Evolutionary conservation across 179 eudicot species (phyloP), one percentile per base, ranked within the genome.

Genomic region (Nepenthes alata): DNA sequence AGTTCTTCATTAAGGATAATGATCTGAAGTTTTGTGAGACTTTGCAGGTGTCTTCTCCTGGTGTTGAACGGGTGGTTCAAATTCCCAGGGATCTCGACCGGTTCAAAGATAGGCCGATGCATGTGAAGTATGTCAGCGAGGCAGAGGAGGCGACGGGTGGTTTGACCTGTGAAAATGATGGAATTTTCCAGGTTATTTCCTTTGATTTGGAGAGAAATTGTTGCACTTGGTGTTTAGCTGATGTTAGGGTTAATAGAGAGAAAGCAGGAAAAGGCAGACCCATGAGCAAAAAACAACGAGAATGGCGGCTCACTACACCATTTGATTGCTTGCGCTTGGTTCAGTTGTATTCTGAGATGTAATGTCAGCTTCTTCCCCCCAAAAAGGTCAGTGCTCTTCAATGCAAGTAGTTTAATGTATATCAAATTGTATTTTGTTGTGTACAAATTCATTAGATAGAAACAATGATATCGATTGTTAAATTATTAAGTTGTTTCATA

Each of bases 211-310:
- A 81, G 63, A 70, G 75, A 12, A 68, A 61, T 0, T 74, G 68
- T 72, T 91, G 97, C 72, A 81, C 79, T 36, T 91, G 96, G 97
- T 87, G 86, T 39, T 58, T 91, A 59, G 96, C 96, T 52, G 87
- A 88, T 79, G 88, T 91, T 25, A 84, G 76, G 75, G 72, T 75
- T 56, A 88, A 91, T 55, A 70, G 96, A 77, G 95, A 84, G 63
- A 88, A 85, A 13, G 85, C 94, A 25, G 94, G 97, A 47, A 91
- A 86, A 70, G 97, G 97, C 67, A 84, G 95, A 75, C 97, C 96
- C 2, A 81, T 91, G 73, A 88, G 47, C 82, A 91, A 88, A 74
- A 91, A 82, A 63, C 97, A 88, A 70, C 74, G 79, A 5, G 97
- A 91, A 65, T 91, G 96, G 97, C 83, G 95, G 57, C 54, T 88